These are phyloP conservation scores for Patellifolia procumbens DNA, from an alignment of 179 eudicot species.

Conservation along the genomic window DNA sequence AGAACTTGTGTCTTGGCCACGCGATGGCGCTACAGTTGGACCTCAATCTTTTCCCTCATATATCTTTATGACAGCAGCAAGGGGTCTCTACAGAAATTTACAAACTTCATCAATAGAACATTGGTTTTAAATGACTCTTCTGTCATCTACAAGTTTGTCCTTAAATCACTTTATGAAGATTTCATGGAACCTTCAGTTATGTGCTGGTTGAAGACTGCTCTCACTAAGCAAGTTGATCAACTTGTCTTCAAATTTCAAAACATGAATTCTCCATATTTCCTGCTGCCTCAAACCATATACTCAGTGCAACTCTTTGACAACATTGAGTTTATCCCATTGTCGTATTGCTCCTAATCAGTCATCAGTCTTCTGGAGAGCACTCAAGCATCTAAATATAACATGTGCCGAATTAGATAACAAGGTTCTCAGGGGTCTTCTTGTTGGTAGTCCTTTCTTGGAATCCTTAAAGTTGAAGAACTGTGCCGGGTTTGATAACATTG, in stretches of 20 bases:
- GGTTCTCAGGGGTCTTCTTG: conserved; percentile 1
- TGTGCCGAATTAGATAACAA: background rate
- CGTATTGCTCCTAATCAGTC: background rate
- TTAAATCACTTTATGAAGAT: background rate
- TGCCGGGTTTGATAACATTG: background rate
- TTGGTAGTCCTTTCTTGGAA: conserved; percentile 24
- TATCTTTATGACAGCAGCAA: no score
- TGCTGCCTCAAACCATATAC: conserved; percentile 11
- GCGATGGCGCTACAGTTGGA: no score
- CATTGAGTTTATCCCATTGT: background rate
- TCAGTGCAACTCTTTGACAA: conserved; percentile 13
- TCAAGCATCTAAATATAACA: conserved; percentile 15
- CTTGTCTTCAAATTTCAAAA: background rate
- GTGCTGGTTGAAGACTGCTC: conserved; percentile 11
- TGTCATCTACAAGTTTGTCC: conserved; percentile 8
- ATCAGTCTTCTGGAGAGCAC: background rate
- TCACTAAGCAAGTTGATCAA: conserved; percentile 15
- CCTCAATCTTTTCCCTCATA: no score
- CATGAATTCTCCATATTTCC: background rate
- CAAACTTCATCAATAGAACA: conserved; percentile 8
- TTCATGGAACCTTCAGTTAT: conserved; percentile 3
- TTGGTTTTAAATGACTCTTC: conserved; percentile 10
- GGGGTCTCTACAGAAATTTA: background rate
- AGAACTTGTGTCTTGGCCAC: no score
- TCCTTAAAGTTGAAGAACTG: conserved; percentile 6